Percentiles rank a stretch among this genome's conserved stretches.
Evolutionary conservation across 2,329 filamentous ascomycete genomes (phyloP).

Genomic region (Colletotrichum caudatum): DNA sequence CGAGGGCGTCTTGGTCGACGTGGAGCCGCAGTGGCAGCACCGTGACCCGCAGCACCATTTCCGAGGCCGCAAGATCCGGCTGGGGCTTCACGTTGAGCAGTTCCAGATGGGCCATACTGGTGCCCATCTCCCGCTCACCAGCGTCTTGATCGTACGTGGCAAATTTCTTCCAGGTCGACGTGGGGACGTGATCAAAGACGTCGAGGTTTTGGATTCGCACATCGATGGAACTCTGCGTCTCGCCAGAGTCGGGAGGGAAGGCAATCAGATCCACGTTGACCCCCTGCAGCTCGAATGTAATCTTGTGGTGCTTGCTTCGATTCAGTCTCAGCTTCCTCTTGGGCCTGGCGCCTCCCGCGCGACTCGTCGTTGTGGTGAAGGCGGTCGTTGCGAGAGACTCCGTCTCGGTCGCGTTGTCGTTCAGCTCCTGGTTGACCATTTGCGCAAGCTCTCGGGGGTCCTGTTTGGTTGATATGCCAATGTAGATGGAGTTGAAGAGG

Average conservation of each 20-base stretch:
- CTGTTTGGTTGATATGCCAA: constrained; percentile 87
- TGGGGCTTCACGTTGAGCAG: constrained; percentile 89
- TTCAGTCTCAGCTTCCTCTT: constrained; percentile 76
- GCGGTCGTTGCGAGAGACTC: constrained; percentile 88
- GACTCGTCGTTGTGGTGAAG: constrained; percentile 68
- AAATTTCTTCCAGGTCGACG: constrained; percentile 98
- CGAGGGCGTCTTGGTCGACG: constrained; percentile 96
- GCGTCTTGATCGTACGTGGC: constrained; percentile 91
- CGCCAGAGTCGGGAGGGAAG: constrained; percentile 80
- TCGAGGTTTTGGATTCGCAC: constrained; percentile 85
- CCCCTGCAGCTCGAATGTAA: constrained; percentile 91
- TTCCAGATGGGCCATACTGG: constrained; percentile 91
- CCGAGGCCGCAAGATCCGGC: constrained; percentile 84
- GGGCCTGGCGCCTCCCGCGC: constrained; percentile 56
- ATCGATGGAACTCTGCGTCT: constrained; percentile 90
- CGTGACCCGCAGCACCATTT: constrained; percentile 84
- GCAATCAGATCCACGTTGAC: constrained; percentile 85
- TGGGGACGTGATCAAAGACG: constrained; percentile 92
- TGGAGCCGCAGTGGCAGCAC: constrained; percentile 89
- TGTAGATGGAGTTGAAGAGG: constrained; percentile 98
- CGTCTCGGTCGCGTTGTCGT: constrained; percentile 88
- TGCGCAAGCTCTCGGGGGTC: constrained; percentile 85
- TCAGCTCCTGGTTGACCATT: constrained; percentile 88
- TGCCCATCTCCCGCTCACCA: constrained; percentile 86
- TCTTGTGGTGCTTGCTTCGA: constrained; percentile 92